Conservation (phyloP, 192 early-diverging fungal species). For the Jimgerdemannia lactiflua region DNA sequence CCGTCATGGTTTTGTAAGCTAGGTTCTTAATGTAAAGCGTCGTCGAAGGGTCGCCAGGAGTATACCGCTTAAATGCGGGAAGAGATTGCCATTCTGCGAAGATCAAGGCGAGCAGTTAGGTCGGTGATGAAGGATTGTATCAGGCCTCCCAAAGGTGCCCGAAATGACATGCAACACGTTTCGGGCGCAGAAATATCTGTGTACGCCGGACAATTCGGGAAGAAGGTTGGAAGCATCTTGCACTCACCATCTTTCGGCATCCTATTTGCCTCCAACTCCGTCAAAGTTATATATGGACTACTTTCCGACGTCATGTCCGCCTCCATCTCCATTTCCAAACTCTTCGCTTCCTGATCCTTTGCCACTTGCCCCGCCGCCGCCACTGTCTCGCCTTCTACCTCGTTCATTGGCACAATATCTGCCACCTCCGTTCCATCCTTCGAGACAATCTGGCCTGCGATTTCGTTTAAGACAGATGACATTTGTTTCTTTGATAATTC, state of each 20-base stretch:
- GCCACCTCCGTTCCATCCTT: too few relatives aligned
- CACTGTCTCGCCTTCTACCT: background rate
- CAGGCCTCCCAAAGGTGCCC: too few relatives aligned
- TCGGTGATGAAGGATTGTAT: too few relatives aligned
- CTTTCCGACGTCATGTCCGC: background rate
- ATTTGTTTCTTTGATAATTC: background rate
- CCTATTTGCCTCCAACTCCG: slow-evolving; percentile 17
- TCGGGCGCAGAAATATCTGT: too few relatives aligned
- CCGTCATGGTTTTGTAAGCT: slow-evolving; percentile 26
- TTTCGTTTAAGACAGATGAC: background rate
- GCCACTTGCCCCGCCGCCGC: background rate
- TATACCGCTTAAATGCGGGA: slow-evolving; percentile 38
- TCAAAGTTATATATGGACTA: slow-evolving; percentile 7
- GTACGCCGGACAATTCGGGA: too few relatives aligned
- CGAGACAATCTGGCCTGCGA: too few relatives aligned
- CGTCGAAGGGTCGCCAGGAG: slow-evolving; percentile 23
- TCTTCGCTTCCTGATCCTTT: background rate
- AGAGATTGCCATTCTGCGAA: slow-evolving; percentile 3
- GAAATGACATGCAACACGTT: background rate
- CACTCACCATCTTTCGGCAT: slow-evolving; percentile 6
- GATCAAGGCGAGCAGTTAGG: too few relatives aligned
- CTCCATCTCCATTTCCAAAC: slow-evolving; percentile 8
- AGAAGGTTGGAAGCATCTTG: background rate
- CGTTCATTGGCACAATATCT: too few relatives aligned
- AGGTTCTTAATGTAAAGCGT: slow-evolving; percentile 49